phyloP scores from a whole-genome alignment of 2,329 filamentous ascomycete species.

The Fonsecaea monophora region DNA sequence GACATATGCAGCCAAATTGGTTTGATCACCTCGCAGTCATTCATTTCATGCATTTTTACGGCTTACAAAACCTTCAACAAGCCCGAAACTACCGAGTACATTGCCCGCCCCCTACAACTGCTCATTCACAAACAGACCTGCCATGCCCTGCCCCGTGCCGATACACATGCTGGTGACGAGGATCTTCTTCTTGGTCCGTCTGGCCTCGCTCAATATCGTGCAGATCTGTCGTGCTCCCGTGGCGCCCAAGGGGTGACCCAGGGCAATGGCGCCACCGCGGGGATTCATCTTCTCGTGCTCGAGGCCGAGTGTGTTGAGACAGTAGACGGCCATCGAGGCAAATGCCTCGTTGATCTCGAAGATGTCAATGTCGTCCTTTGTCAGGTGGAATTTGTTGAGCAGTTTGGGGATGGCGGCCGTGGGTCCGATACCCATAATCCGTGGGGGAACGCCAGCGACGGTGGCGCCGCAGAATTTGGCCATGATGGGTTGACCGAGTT shows the following conservation, averaged over 20 bases:
- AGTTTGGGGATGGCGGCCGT: conserved; percentile 76
- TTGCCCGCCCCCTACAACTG: conserved; percentile 46
- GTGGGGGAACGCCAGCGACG: conserved; percentile 84
- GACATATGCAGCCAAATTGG: no score
- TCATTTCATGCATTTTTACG: no score
- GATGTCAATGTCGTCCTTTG: conserved; percentile 82
- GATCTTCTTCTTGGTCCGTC: conserved; percentile 86
- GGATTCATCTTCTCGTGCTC: conserved; percentile 82
- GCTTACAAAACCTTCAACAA: no score
- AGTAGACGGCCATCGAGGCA: conserved; percentile 97
- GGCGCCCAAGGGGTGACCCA: conserved; percentile 89
- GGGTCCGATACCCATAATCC: conserved; percentile 77
- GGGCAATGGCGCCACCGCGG: conserved; percentile 88
- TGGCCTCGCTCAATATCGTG: conserved; percentile 84
- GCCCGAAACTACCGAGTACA: neutral
- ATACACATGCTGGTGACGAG: conserved; percentile 90
- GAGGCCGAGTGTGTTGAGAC: conserved; percentile 70
- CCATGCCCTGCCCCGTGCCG: conserved; percentile 72
- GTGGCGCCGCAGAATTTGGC: conserved; percentile 95
- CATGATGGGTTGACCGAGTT: conserved; percentile 87
- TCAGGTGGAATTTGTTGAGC: conserved; percentile 77
- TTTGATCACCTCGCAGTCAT: no score
- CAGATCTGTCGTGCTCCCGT: conserved; percentile 90
- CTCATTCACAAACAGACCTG: conserved; percentile 70
- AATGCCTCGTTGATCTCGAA: conserved; percentile 98